Base-by-base conservation (phyloP, 108 stramenopile genomes). In the Fragilaria crotonensis region DNA sequence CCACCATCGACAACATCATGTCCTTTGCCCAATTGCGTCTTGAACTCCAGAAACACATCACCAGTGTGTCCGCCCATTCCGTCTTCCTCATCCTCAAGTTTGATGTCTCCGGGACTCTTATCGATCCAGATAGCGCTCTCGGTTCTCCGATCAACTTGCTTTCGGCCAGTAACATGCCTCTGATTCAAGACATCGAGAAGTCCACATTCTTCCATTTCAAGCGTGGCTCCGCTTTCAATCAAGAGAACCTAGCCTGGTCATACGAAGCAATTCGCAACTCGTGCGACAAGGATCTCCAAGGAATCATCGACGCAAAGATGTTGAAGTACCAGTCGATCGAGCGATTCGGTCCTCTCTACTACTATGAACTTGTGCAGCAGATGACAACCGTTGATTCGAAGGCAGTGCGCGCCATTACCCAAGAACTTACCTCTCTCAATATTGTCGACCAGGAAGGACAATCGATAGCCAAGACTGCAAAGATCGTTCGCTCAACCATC, bases 291-390 rank as follows among this genome's bases (percentile, higher is more conserved):
- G 36, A 41, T 7, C 36, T 41, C 36, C 36, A 41, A 41, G 14
- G 36, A 7, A 41, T 41, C 36, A 41, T 41, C 36, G 36, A 41
- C 36, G 36, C 36, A 41, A 41, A 41, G 36, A 41, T 41, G 36
- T 41, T 41, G 36, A 41, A 7, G 36, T 41, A 41, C 36, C 7
- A 41, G 36, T 14, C 36, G 11, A 11, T 14, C 14, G 36, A 41
- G 14, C 36, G 36, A 7, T 41, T 41, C 14, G 36, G 36, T 11
- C 36, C 36, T 14, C 36, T 41, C 11, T 41, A 41, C 36, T 41
- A 41, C 36, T 7, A 41, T 41, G 36, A 41, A 14, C 14, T 41
- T 11, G 36, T 41, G 11, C 36, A 41, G 14, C 36, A 41, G 36
- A 41, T n/a, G 14, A 41, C 36, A 14, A 14, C 7, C 14, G 36